Evolutionary conservation across 2,329 filamentous ascomycete species (phyloP), one percentile per base, ranked within the genome.

Genomic region (Aspergillus fumigatiaffinis): DNA sequence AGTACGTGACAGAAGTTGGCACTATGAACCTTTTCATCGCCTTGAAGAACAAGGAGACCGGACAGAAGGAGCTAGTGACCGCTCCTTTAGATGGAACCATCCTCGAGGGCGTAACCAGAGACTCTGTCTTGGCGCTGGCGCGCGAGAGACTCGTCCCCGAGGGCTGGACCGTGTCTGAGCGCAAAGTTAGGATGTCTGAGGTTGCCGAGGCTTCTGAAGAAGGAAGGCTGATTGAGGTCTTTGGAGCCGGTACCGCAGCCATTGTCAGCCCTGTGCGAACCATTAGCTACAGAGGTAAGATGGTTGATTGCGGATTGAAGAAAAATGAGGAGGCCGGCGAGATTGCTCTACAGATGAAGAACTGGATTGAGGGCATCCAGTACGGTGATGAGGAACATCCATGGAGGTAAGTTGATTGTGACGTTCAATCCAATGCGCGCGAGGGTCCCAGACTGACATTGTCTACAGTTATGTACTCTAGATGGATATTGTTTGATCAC

Each of bases 1-100:
- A 97, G 75, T 96, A 88, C 70, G 88, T 97, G 57, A 99, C 94
- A 50, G 94, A 99, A 77, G 94, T 97, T 56, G 94, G 94, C 69
- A 97, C 94, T 57, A 99, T 99, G 94, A 99, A 99, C 79, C 87
- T 99, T 73, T 99, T 97, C 70, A 88, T 89, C 32, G 92, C 89
- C 46, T 78, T 97, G 67, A 87, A 86, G 78, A 87, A 95, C 80
- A 90, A 90, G 82, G 83, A 90, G 74, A 94, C 91, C 12, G 94
- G 93, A 7, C 84, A 92, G 78, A 93, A 92, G 71, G 92, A 97
- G 80, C 84, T 99, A 53, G 75, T 97, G 68, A 99, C 94, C n/a
- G 91, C 93, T 41, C 94, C 94, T 25, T 83, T 99, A 14, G 94
- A 99, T 73, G 94, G 94, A 52, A 99, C 93, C 29, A 99, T 99